These are phyloP conservation scores for Boletus pseudopeckii DNA, from an alignment of 768 basidiomycete genomes.

Conservation along the genomic window DNA sequence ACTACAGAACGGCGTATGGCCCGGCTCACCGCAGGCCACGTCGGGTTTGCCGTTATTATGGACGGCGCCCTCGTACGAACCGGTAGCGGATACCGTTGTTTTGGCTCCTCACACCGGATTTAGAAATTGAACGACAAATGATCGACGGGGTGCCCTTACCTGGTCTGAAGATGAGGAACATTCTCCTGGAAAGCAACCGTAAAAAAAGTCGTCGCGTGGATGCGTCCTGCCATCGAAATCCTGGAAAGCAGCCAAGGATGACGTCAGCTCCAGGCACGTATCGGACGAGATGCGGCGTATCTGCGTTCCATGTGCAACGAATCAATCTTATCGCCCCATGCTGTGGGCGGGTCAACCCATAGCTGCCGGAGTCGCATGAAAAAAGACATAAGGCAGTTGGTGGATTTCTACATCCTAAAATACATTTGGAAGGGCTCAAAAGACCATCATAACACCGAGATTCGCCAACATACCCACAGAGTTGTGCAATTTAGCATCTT, in stretches of 20 bases:
- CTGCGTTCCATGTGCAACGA: no score
- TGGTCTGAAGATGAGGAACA: background rate
- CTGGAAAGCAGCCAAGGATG: background rate
- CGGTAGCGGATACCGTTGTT: background rate
- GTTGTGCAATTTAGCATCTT: no score
- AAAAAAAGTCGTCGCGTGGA: background rate
- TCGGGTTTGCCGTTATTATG: no score
- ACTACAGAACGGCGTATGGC: background rate
- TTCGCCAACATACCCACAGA: background rate
- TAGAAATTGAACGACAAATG: background rate
- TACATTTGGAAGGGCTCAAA: background rate
- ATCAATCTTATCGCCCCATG: no score
- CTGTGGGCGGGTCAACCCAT: no score
- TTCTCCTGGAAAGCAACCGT: background rate
- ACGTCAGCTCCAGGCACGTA: background rate
- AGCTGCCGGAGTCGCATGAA: background rate
- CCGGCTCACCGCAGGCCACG: background rate
- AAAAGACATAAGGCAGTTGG: background rate
- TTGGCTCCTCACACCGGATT: background rate
- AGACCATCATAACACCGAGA: no score
- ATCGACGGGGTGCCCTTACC: background rate
- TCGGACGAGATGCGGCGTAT: background rate
- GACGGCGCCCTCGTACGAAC: background rate
- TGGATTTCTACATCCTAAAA: background rate
- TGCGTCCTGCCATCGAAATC: background rate